Percentiles rank a stretch among this genome's conserved stretches.
Evolutionary conservation across 1,284 basidiomycete species (phyloP).

Genomic region (Rhodotorula glutinis): DNA sequence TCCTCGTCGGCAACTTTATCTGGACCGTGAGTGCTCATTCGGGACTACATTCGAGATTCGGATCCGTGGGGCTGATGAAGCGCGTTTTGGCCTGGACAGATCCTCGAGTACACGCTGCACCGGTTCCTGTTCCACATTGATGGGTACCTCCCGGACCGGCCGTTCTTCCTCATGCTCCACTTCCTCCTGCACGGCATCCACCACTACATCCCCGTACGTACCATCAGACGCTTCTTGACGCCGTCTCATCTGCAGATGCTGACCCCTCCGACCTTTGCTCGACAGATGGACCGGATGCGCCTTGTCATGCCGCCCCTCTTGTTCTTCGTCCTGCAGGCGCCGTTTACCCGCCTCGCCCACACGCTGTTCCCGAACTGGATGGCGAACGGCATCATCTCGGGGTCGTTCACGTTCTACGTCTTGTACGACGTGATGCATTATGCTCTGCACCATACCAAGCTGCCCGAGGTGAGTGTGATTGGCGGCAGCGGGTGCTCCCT

Average conservation of each 20-base stretch:
- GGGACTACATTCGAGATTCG: too few relatives aligned
- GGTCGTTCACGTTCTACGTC: conserved; percentile 76
- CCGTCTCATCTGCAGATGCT: background rate
- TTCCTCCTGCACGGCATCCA: conserved; percentile 95
- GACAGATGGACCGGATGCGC: conserved; percentile 60
- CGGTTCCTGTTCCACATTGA: conserved; percentile 98
- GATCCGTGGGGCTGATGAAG: background rate
- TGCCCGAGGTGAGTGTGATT: conserved; percentile 11
- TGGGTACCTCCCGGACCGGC: conserved; percentile 77
- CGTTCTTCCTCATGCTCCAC: conserved; percentile 77
- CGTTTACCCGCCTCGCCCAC: conserved; percentile 86
- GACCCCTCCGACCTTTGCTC: too few relatives aligned
- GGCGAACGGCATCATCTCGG: conserved; percentile 91
- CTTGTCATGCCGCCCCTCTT: conserved; percentile 95
- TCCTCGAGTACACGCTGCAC: conserved; percentile 93
- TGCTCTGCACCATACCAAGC: conserved; percentile 42
- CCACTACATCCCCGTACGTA: conserved; percentile 81
- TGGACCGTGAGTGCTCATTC: conserved; percentile 67
- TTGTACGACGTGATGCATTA: conserved; percentile 41
- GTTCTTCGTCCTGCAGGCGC: conserved; percentile 73
- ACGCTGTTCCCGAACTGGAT: conserved; percentile 74
- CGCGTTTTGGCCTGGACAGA: conserved; percentile 13
- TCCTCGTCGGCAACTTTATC: conserved; percentile 76
- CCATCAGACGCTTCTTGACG: conserved; percentile 2
- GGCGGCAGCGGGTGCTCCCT: too few relatives aligned